phyloP scores from a whole-genome alignment of 1,284 basidiomycete species.

The Farysia itapuensis region DNA sequence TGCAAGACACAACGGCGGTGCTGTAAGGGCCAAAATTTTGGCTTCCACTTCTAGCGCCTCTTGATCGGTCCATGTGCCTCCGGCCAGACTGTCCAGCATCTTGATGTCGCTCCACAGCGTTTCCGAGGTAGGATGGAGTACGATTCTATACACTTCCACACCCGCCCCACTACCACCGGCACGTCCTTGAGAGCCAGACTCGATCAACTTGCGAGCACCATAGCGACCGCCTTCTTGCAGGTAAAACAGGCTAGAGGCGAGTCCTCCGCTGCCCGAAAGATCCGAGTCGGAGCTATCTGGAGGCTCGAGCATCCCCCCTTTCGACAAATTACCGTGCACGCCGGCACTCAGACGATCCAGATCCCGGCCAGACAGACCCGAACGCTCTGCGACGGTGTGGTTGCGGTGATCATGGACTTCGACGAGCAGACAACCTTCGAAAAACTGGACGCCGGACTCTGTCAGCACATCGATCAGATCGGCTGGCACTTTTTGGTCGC shows the following conservation, averaged over 20 bases:
- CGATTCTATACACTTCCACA: constrained; percentile 52
- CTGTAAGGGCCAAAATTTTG: constrained; percentile 47
- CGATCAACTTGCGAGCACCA: constrained; percentile 18
- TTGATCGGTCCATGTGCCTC: constrained; percentile 51
- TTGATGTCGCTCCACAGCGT: constrained; percentile 54
- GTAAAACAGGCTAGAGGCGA: constrained; percentile 33
- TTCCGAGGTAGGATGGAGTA: constrained; percentile 51
- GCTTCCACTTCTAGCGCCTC: constrained; percentile 54
- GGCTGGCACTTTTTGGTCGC: constrained; percentile 51
- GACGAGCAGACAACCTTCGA: constrained; percentile 54
- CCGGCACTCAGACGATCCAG: constrained; percentile 11
- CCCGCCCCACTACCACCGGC: constrained; percentile 17
- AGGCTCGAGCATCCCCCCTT: too few relatives aligned
- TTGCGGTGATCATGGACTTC: constrained; percentile 56
- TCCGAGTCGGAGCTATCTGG: background rate
- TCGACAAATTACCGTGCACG: background rate
- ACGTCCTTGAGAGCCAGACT: constrained; percentile 4
- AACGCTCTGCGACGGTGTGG: constrained; percentile 10
- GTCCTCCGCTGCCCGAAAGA: constrained; percentile 1
- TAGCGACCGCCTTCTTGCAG: constrained; percentile 46
- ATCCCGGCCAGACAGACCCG: constrained; percentile 13
- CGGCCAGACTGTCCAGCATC: constrained; percentile 44
- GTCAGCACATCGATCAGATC: constrained; percentile 54
- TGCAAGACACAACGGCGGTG: constrained; percentile 53
- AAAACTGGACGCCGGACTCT: constrained; percentile 49